A percentile compares a stretch with the other conserved stretches of the same genome.
Evolutionary conservation across 2,329 filamentous ascomycete species (phyloP).

Genomic region (Pseudocercospora musae): DNA sequence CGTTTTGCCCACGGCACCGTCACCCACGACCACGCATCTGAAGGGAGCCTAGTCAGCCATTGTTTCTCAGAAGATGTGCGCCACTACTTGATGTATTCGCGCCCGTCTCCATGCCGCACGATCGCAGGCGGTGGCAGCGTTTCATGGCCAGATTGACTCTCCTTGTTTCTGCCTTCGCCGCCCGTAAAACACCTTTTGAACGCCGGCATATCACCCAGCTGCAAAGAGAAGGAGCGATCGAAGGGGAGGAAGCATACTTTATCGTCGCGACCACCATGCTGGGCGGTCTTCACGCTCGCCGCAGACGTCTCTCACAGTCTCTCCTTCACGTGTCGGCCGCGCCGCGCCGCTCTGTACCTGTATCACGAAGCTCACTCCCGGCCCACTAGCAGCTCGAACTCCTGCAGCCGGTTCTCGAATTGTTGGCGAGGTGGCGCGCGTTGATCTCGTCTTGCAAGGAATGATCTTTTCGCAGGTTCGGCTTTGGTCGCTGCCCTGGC

Average conservation of each 20-base stretch:
- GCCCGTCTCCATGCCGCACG: neutral
- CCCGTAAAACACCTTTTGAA: neutral
- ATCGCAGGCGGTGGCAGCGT: neutral
- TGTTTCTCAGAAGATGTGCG: slow-evolving; percentile 9
- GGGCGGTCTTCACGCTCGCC: slow-evolving; percentile 9
- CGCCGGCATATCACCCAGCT: slow-evolving; percentile 5
- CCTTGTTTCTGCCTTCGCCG: neutral
- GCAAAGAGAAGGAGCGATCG: neutral
- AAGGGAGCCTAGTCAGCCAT: slow-evolving; percentile 15
- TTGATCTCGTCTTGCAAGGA: neutral
- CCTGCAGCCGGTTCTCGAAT: neutral
- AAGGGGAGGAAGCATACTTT: slow-evolving; percentile 26
- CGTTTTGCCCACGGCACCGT: slow-evolving; percentile 99
- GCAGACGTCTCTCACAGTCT: neutral
- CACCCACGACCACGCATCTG: slow-evolving; percentile 97
- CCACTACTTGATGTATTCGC: slow-evolving; percentile 5
- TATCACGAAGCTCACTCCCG: neutral
- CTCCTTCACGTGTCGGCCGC: slow-evolving; percentile 9
- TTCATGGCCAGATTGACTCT: neutral
- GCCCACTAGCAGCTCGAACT: neutral
- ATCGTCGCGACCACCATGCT: slow-evolving; percentile 36
- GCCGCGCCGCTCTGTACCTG: slow-evolving; percentile 1
- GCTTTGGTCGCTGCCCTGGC: neutral
- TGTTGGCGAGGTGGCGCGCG: slow-evolving; percentile 1
- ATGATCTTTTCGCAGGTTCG: neutral